Conservation (phyloP, 2,329 filamentous ascomycete species). For the Dendrostoma leiphaemia region DNA sequence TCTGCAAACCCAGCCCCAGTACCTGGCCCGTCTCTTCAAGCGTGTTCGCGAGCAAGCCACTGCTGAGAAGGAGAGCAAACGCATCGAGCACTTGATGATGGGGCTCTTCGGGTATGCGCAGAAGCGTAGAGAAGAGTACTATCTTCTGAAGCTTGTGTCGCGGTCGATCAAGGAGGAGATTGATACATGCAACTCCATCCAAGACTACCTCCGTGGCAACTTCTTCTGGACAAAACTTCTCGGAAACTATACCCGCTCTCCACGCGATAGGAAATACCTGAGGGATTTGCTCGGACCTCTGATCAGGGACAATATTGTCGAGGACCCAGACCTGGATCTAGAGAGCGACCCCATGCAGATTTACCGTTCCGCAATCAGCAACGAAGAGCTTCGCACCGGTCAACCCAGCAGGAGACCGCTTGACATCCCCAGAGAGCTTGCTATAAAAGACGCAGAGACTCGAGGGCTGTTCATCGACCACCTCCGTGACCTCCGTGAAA, state of each 20-base stretch:
- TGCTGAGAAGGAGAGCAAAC: slow-evolving; percentile 87
- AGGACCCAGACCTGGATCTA: slow-evolving; percentile 84
- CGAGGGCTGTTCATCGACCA: slow-evolving; percentile 91
- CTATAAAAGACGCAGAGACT: slow-evolving; percentile 94
- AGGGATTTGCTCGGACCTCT: slow-evolving; percentile 81
- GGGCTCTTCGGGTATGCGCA: slow-evolving; percentile 95
- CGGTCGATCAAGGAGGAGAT: slow-evolving; percentile 84
- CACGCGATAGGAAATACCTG: slow-evolving; percentile 88
- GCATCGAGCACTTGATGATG: slow-evolving; percentile 92
- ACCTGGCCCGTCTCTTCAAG: slow-evolving; percentile 85
- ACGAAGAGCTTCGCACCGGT: slow-evolving; percentile 92
- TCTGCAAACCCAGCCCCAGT: slow-evolving; percentile 93
- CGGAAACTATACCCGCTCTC: slow-evolving; percentile 83
- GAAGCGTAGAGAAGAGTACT: slow-evolving; percentile 95
- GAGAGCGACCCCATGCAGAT: slow-evolving; percentile 98
- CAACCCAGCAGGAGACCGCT: slow-evolving; percentile 75
- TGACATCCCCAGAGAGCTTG: slow-evolving; percentile 85
- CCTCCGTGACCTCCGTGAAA: slow-evolving; percentile 88
- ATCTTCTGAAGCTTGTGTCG: slow-evolving; percentile 83
- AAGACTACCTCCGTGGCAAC: slow-evolving; percentile 85
- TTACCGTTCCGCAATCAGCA: slow-evolving; percentile 92
- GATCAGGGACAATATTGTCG: slow-evolving; percentile 88
- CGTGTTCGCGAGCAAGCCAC: slow-evolving; percentile 79
- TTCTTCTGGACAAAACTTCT: slow-evolving; percentile 93
- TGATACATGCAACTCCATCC: slow-evolving; percentile 66